These are phyloP conservation scores for Tylopilus felleus DNA, from an alignment of 768 basidiomycete species.

Conservation along the genomic window DNA sequence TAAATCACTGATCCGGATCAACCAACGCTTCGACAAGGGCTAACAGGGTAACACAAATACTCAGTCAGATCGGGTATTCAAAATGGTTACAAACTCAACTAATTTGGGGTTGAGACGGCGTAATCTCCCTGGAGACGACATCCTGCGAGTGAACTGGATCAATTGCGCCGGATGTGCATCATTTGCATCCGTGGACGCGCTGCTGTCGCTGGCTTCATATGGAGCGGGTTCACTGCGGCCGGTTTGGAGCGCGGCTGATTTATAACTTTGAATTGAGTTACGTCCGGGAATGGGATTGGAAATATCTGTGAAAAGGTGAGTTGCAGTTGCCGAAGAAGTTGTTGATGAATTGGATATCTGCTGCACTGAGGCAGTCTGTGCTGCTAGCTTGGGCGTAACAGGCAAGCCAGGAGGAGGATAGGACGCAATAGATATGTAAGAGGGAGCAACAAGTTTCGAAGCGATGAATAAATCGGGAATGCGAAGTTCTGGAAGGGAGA, in stretches of 20 bases:
- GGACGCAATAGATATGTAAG: slow-evolving; percentile 26
- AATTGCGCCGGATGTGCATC: slow-evolving; percentile 30
- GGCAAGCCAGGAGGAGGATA: slow-evolving; percentile 27
- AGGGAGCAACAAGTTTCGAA: slow-evolving; percentile 43
- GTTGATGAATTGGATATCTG: slow-evolving; percentile 13
- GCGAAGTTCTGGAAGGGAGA: slow-evolving; percentile 50
- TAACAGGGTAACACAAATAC: slow-evolving; percentile 24
- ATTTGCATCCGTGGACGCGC: slow-evolving; percentile 44
- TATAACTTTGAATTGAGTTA: slow-evolving; percentile 38
- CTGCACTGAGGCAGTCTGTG: not conserved
- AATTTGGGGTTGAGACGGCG: slow-evolving; percentile 51
- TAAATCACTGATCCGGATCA: slow-evolving; percentile 3
- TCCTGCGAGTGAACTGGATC: slow-evolving; percentile 24
- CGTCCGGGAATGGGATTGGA: slow-evolving; percentile 13
- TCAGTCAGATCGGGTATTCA: slow-evolving; percentile 17
- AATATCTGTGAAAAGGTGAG: slow-evolving; percentile 11
- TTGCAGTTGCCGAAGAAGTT: slow-evolving; percentile 6
- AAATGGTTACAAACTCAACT: slow-evolving; percentile 36
- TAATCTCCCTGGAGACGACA: slow-evolving; percentile 34
- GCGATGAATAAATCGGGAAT: slow-evolving; percentile 60
- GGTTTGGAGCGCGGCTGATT: slow-evolving; percentile 36
- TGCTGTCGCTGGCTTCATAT: slow-evolving; percentile 45
- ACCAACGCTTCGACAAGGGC: slow-evolving; percentile 63
- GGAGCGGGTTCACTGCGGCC: slow-evolving; percentile 27
- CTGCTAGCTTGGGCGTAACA: slow-evolving; percentile 10